Evolutionary conservation across 1,284 basidiomycete genomes (phyloP).

Genomic region (Apiotrichum brassicae): DNA sequence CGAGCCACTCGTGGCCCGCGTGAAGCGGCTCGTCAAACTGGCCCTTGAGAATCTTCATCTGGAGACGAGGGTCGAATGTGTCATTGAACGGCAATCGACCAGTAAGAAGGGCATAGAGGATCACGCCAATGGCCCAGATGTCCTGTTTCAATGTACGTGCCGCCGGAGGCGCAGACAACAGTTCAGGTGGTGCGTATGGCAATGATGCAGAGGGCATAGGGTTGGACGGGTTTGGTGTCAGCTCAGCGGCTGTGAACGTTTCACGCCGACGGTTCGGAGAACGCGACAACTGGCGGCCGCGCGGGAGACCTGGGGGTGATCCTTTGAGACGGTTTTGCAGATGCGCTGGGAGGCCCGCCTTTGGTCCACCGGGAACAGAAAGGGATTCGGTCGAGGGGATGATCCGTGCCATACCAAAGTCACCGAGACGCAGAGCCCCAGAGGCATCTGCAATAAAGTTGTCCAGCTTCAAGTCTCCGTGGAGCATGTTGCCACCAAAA

Average conservation of each 20-base stretch:
- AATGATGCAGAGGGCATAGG: slow-evolving; percentile 70
- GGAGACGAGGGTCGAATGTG: slow-evolving; percentile 77
- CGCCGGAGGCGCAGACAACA: slow-evolving; percentile 52
- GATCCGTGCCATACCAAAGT: slow-evolving; percentile 43
- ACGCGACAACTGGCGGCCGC: not conserved
- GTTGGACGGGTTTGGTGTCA: not conserved
- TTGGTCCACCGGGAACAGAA: not conserved
- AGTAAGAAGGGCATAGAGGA: slow-evolving; percentile 74
- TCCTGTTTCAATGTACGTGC: slow-evolving; percentile 59
- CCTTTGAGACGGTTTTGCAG: too few relatives aligned
- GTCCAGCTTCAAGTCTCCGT: slow-evolving; percentile 93
- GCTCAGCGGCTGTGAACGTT: slow-evolving; percentile 2
- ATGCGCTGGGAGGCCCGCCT: not conserved
- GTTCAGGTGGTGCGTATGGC: slow-evolving; percentile 79
- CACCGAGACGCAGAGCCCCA: slow-evolving; percentile 51
- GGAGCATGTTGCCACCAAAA: slow-evolving; percentile 62
- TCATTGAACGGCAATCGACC: slow-evolving; percentile 78
- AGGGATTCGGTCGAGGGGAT: slow-evolving; percentile 11
- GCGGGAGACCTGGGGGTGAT: not conserved
- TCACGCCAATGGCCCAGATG: slow-evolving; percentile 85
- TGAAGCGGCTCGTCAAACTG: slow-evolving; percentile 51
- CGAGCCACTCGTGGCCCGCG: slow-evolving; percentile 63
- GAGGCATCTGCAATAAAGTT: slow-evolving; percentile 86
- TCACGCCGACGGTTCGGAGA: slow-evolving; percentile 11
- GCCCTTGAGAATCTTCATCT: slow-evolving; percentile 84